Evolutionary conservation across 2,329 filamentous ascomycete species (phyloP), one percentile per base, ranked within the genome.

Genomic region (Epichloe brachyelytri): DNA sequence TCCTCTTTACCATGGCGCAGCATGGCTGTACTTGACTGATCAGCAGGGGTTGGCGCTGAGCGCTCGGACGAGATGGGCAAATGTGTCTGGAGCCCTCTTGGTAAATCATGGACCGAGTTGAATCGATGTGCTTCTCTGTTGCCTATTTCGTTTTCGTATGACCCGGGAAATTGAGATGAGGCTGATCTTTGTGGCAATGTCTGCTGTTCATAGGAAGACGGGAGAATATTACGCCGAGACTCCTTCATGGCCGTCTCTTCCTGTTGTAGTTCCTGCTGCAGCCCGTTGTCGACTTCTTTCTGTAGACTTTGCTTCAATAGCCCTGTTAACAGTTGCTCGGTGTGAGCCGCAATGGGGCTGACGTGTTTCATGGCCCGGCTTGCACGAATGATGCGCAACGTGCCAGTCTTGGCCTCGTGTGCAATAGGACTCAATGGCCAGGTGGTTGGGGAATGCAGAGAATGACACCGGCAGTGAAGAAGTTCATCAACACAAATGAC

Each of bases 371-470:
- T 53, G 1, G 55, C 52, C 20, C 56, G 50, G 38, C 58, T 58
- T 1, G 60, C 56, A 17, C 55, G 56, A 12, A 64, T 64, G 34
- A 64, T 65, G 14, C 58, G 54, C 39, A 64, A 51, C 5, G 62
- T 57, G 4, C 61, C 61, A 2, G 60, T 56, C 47, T 65, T 65
- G 10, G 62, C 57, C n/a, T 63, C 60, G 22, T 59, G 55, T 1
- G 62, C 59, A 36, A 56, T 54, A 34, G 53, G 44, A 36, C 60
- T 63, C 45, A 59, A 58, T 8, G 62, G 62, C 22, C 58, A 58
- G 19, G 54, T 60, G 3, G 58, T 62, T 14, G 62, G 61, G 59
- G 52, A 37, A 65, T 60, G 54, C 62, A 65, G 7, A 64, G 56
- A 30, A 64, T 58, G 33, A 58, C 56, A 20, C 56, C 55, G n/a